These are phyloP conservation scores for Daedaleopsis sinensis DNA, from an alignment of 768 basidiomycete genomes.

Conservation along the genomic window DNA sequence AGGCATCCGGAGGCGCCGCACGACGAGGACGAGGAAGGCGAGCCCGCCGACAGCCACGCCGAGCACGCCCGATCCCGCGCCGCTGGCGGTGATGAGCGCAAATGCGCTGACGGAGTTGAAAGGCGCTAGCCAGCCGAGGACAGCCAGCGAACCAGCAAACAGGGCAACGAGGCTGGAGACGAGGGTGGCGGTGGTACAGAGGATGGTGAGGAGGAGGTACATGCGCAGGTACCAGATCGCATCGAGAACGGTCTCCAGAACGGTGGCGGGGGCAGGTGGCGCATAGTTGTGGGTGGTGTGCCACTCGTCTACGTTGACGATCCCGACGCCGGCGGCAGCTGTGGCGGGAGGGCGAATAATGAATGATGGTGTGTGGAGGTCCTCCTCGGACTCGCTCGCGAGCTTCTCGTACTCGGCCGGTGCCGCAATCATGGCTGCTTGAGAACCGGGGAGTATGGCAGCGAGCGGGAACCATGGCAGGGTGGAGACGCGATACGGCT, in stretches of 20 bases:
- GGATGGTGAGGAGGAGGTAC: not conserved
- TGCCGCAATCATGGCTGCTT: not conserved
- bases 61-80: not conserved
- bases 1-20: constrained; percentile 4
- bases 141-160: not conserved
- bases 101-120: not conserved
- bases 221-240: constrained; percentile 5
- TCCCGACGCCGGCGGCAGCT: too few relatives aligned
- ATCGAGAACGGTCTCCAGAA: not conserved
- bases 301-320: too few relatives aligned
- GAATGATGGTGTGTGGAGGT: not conserved
- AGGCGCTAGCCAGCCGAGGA: not conserved
- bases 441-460: too few relatives aligned
- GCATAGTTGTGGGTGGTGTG: too few relatives aligned
- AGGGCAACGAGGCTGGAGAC: not conserved
- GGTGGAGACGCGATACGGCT: not conserved
- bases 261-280: too few relatives aligned
- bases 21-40: not conserved
- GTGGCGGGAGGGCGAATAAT: too few relatives aligned
- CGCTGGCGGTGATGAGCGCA: not conserved
- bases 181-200: not conserved
- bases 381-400: not conserved
- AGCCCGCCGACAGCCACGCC: not conserved
- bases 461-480: not conserved
- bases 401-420: not conserved